Conservation (phyloP, 108 stramenopile species). For the Skeletonema menzelii region DNA sequence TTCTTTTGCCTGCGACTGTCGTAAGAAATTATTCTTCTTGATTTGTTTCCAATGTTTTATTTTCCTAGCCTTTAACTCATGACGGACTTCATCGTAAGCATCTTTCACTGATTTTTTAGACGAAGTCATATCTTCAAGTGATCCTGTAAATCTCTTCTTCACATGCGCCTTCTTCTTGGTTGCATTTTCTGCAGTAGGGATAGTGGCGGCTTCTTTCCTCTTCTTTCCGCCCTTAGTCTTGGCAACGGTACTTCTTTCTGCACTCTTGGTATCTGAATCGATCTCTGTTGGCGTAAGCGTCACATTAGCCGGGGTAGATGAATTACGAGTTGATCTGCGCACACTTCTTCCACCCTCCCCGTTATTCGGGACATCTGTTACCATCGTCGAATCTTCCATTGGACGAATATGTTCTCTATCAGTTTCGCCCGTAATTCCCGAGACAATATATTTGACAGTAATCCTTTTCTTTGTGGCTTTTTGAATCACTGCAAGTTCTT, state of each 20-base stretch:
- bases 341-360: background rate
- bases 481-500: background rate
- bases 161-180: background rate
- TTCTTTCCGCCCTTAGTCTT: background rate
- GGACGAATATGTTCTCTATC: background rate
- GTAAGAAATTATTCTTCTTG: background rate
- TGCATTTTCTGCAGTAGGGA: background rate
- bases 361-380: background rate
- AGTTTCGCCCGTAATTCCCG: background rate
- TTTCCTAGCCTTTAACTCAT: background rate
- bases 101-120: background rate
- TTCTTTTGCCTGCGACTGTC: background rate
- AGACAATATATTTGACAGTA: background rate
- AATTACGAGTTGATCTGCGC: background rate
- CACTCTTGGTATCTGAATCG: background rate
- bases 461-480: background rate
- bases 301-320: background rate
- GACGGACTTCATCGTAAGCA: background rate
- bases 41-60: background rate
- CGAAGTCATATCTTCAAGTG: too few relatives aligned
- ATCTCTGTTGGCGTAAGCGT: background rate
- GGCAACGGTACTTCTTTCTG: background rate
- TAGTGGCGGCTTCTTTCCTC: background rate
- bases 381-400: background rate
- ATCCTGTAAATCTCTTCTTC: too few relatives aligned